These are phyloP conservation scores for Hygrophoropsis aurantiaca DNA, from an alignment of 768 basidiomycete species.

Conservation along the genomic window DNA sequence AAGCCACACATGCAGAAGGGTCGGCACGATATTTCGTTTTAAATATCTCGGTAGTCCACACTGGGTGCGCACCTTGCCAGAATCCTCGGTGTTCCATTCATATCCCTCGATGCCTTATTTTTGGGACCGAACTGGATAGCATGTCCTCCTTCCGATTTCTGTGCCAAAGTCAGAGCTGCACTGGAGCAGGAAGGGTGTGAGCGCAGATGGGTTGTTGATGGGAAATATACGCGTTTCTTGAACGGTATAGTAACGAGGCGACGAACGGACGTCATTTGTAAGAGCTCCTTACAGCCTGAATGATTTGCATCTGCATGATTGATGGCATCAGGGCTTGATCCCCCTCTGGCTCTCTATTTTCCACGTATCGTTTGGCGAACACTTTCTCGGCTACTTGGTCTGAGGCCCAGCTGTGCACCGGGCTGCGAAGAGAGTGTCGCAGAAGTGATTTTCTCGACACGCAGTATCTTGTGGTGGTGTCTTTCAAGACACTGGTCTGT, in stretches of 20 bases:
- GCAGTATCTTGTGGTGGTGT: slow-evolving; percentile 56
- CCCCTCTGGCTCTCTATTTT: slow-evolving; percentile 59
- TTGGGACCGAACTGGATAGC: slow-evolving; percentile 52
- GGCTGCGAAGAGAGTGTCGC: slow-evolving; percentile 46
- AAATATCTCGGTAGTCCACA: slow-evolving; percentile 41
- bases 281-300: slow-evolving; percentile 11
- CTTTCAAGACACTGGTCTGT: slow-evolving; percentile 37
- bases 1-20: slow-evolving; percentile 12
- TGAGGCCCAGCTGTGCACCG: slow-evolving; percentile 41
- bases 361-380: slow-evolving; percentile 59
- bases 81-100: slow-evolving; percentile 43
- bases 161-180: slow-evolving; percentile 17
- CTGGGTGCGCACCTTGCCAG: slow-evolving; percentile 42
- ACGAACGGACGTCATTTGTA: slow-evolving; percentile 57
- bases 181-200: slow-evolving; percentile 24
- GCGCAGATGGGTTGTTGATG: slow-evolving; percentile 56
- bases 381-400: slow-evolving; percentile 39
- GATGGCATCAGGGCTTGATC: slow-evolving; percentile 57
- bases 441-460: slow-evolving; percentile 44
- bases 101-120: slow-evolving; percentile 46
- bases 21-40: no score
- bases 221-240: slow-evolving; percentile 35
- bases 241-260: slow-evolving; percentile 34
- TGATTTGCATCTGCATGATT: background rate
- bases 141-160: slow-evolving; percentile 27